A percentile compares a stretch with the other conserved stretches of the same genome.
Evolutionary conservation across 176 grass and related monocot genomes (phyloP).

Genomic region (Urochloa ruziziensis): DNA sequence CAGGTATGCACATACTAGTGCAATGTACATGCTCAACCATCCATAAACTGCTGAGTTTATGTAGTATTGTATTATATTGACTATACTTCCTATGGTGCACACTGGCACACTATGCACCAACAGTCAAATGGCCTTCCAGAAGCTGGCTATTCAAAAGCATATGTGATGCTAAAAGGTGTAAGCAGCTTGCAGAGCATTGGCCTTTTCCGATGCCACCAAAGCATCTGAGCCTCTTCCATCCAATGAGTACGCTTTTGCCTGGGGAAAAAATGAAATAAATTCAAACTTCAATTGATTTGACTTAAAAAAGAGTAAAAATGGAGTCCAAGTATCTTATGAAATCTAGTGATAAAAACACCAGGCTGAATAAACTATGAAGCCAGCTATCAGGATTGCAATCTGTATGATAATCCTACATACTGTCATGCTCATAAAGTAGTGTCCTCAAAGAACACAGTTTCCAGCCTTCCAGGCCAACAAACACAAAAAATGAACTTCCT

Average conservation of each 20-base stretch:
- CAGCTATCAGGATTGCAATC: not conserved
- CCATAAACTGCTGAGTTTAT: constrained; percentile 3
- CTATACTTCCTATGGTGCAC: not conserved
- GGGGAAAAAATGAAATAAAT: not conserved
- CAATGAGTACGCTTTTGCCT: constrained; percentile 51
- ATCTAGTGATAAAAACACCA: not conserved
- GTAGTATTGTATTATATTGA: not conserved
- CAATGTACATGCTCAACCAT: not conserved
- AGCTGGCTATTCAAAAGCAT: not conserved
- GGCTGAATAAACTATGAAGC: not conserved
- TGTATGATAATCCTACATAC: not conserved
- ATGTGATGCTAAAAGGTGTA: constrained; percentile 20
- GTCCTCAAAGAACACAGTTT: too few species aligned
- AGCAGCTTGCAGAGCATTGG: constrained; percentile 40
- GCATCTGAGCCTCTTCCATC: constrained; percentile 46
- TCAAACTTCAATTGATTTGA: not conserved
- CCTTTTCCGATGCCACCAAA: constrained; percentile 37
- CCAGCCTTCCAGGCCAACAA: not conserved
- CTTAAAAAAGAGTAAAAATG: not conserved
- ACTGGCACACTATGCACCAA: not conserved
- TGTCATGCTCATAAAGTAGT: not conserved
- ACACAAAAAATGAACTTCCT: not conserved
- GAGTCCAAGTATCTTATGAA: not conserved
- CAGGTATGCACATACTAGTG: not conserved
- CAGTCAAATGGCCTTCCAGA: not conserved